phyloP scores from a whole-genome alignment of 2,329 filamentous ascomycete species.

The Alternaria sp. region DNA sequence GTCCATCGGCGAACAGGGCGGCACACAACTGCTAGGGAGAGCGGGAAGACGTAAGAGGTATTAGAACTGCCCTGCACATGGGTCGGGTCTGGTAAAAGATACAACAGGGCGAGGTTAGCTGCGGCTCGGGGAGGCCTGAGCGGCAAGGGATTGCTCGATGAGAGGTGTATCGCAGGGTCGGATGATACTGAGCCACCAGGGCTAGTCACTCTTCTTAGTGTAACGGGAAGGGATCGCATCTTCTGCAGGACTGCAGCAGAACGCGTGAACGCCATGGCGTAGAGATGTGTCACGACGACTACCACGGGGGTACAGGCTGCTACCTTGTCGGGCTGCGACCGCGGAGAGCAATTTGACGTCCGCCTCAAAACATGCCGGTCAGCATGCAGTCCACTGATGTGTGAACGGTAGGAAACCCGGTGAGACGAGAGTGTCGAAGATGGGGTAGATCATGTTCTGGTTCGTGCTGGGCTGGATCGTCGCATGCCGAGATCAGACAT shows the following conservation, averaged over 20 bases:
- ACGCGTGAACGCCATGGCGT: conserved; percentile 34
- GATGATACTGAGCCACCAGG: conserved; percentile 36
- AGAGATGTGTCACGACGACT: conserved; percentile 35
- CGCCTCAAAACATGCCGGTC: conserved; percentile 17
- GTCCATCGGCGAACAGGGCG: conserved; percentile 38
- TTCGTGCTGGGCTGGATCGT: conserved; percentile 20
- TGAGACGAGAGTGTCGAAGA: conserved; percentile 3
- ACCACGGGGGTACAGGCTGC: conserved; percentile 42
- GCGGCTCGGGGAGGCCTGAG: conserved; percentile 17
- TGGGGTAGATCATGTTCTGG: conserved; percentile 14
- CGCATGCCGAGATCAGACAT: conserved; percentile 27
- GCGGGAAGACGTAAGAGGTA: conserved; percentile 28
- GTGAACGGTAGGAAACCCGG: conserved; percentile 7
- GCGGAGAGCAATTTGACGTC: conserved; percentile 18
- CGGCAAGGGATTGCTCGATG: conserved; percentile 42
- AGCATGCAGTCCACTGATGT: conserved; percentile 10
- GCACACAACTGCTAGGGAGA: conserved; percentile 25
- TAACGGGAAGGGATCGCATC: conserved; percentile 33
- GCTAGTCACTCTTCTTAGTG: conserved; percentile 33
- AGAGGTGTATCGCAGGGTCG: conserved; percentile 20
- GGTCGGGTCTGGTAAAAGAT: conserved; percentile 21
- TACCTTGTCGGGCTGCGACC: conserved; percentile 36
- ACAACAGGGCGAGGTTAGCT: conserved; percentile 36
- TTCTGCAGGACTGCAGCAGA: conserved; percentile 21
- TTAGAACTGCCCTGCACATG: conserved; percentile 28